These are phyloP conservation scores for Flaveria bidentis DNA, from an alignment of 129 eudicot species.

Conservation along the genomic window DNA sequence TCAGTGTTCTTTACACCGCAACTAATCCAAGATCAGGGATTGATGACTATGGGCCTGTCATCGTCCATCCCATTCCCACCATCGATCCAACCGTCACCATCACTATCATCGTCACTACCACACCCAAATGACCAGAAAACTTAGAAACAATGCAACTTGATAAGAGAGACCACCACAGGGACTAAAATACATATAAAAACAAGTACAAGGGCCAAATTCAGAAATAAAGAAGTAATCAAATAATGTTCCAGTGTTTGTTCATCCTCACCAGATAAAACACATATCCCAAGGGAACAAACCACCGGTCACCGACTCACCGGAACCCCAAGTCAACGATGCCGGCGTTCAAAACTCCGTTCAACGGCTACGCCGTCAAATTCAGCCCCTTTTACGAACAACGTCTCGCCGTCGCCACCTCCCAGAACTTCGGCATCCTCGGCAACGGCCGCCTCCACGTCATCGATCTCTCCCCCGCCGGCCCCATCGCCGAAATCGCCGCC, in stretches of 20 bases:
- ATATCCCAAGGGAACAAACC: slow-evolving; percentile 19
- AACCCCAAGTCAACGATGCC: slow-evolving; percentile 53
- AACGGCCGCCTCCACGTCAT: slow-evolving; percentile 86
- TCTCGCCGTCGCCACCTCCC: slow-evolving; percentile 72
- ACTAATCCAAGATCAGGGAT: too few relatives aligned
- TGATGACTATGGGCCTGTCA: too few relatives aligned
- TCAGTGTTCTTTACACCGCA: too few relatives aligned
- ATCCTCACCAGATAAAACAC: slow-evolving; percentile 28
- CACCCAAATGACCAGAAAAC: background rate
- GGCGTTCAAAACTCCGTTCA: slow-evolving; percentile 81
- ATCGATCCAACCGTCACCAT: too few relatives aligned
- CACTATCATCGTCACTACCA: too few relatives aligned
- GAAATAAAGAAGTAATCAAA: background rate
- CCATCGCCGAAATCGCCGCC: slow-evolving; percentile 69
- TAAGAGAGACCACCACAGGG: background rate
- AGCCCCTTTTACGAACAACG: slow-evolving; percentile 85
- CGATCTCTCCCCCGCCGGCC: slow-evolving; percentile 64
- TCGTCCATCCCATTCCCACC: too few relatives aligned
- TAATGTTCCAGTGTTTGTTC: background rate
- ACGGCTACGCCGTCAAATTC: slow-evolving; percentile 96
- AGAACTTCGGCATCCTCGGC: slow-evolving; percentile 78
- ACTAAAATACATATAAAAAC: background rate
- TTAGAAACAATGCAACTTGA: background rate
- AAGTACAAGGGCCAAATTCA: background rate
- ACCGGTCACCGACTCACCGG: slow-evolving; percentile 33